Conservation (phyloP, 164 flowering plant species). For the Brasenia schreberi region DNA sequence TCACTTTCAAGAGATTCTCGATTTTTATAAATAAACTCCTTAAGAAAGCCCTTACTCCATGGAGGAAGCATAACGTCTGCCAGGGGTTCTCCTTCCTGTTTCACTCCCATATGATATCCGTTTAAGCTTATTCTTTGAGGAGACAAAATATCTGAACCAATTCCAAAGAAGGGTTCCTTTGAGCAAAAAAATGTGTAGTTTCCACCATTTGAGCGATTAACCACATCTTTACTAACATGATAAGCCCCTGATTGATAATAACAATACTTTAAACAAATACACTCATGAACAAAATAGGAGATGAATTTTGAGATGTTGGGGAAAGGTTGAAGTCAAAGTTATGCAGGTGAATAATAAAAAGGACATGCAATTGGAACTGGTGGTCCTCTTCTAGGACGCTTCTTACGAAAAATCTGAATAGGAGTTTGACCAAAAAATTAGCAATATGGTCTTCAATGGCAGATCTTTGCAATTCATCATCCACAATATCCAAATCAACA, state of each 20-base stretch:
- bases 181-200: conserved; percentile 87
- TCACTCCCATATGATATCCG: too few relatives aligned
- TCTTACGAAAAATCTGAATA: conserved; percentile 84
- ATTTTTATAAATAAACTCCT: too few relatives aligned
- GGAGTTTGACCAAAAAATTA: conserved; percentile 96
- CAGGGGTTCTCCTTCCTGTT: too few relatives aligned
- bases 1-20: too few relatives aligned
- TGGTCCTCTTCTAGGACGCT: conserved; percentile 96
- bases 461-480: conserved; percentile 87
- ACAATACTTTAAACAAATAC: conserved; percentile 59
- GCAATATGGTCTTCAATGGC: conserved; percentile 99
- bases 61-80: too few relatives aligned
- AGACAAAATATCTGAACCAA: conserved; percentile 83
- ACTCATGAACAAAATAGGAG: conserved; percentile 52
- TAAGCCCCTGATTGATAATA: conserved; percentile 64
- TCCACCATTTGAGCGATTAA: conserved; percentile 95
- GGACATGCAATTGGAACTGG: conserved; percentile 98
- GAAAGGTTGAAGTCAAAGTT: conserved; percentile 63
- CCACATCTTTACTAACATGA: conserved; percentile 91
- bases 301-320: conserved; percentile 32
- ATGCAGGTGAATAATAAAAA: conserved; percentile 84
- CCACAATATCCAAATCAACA: conserved; percentile 94
- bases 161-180: conserved; percentile 70
- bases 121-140: conserved; percentile 60
- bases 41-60: too few relatives aligned